These are phyloP conservation scores for Fusarium illudens DNA, from an alignment of 2,329 filamentous ascomycete species.

Conservation along the genomic window DNA sequence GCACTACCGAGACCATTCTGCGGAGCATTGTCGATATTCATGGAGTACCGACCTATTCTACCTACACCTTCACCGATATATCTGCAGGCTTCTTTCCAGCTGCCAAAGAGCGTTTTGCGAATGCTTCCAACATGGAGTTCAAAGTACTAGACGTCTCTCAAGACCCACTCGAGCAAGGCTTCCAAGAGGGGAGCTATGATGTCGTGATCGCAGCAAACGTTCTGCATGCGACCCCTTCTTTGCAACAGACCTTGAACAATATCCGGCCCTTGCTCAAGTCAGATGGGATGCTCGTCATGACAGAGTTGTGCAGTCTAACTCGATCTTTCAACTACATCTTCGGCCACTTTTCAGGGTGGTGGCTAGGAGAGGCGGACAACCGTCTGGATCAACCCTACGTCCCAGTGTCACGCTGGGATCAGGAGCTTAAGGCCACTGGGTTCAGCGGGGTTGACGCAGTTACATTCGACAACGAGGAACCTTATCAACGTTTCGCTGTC, in stretches of 20 bases:
- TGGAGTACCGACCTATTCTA: conserved; percentile 24
- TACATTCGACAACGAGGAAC: conserved; percentile 9
- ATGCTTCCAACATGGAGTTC: conserved; percentile 23
- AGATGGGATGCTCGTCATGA: conserved; percentile 42
- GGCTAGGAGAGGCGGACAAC: conserved; percentile 7
- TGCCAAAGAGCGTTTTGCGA: conserved; percentile 27
- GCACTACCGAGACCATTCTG: conserved; percentile 17
- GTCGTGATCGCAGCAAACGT: conserved; percentile 43
- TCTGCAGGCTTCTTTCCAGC: conserved; percentile 46
- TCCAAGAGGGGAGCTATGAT: conserved; percentile 31
- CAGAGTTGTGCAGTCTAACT: conserved; percentile 34
- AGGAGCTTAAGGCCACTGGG: neutral
- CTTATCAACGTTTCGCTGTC: conserved; percentile 5
- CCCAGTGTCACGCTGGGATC: conserved; percentile 6
- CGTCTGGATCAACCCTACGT: conserved; percentile 15
- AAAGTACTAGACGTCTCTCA: conserved; percentile 40
- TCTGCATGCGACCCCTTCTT: conserved; percentile 43
- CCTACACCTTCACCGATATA: conserved; percentile 53
- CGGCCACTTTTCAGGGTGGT: conserved; percentile 48
- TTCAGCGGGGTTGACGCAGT: conserved; percentile 9
- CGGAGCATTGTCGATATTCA: neutral
- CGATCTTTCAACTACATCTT: conserved; percentile 32
- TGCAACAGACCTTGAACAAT: conserved; percentile 35
- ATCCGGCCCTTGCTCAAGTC: conserved; percentile 37
- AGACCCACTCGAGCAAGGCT: conserved; percentile 25